Evolutionary conservation across 208 protist species (phyloP).

Genomic region (Vickermania spadyakhi): DNA sequence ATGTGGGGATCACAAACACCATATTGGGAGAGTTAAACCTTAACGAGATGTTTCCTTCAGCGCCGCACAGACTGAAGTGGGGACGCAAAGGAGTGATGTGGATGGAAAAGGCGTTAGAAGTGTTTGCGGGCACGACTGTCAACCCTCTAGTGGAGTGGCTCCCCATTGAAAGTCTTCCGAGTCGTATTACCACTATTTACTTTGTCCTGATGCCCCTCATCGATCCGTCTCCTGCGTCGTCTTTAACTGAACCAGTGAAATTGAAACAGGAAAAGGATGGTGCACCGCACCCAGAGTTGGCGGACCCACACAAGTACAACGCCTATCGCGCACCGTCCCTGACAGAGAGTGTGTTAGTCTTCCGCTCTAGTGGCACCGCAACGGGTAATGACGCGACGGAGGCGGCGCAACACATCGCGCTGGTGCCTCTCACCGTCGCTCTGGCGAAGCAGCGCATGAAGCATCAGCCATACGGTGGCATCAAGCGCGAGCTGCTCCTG

Average conservation of each 20-base stretch:
- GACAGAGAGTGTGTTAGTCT: too few relatives aligned
- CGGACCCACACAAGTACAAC: too few relatives aligned
- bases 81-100: background rate
- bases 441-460: background rate
- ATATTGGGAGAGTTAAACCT: background rate
- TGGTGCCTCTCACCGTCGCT: background rate
- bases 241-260: too few relatives aligned
- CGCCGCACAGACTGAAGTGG: background rate
- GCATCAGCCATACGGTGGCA: background rate
- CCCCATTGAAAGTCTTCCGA: background rate
- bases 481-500: background rate
- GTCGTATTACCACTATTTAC: background rate
- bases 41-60: background rate
- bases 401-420: background rate
- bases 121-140: background rate
- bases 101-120: conserved; percentile 1
- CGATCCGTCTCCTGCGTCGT: too few relatives aligned
- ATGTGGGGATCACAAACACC: background rate
- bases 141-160: background rate
- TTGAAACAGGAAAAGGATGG: too few relatives aligned
- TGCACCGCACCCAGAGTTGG: too few relatives aligned
- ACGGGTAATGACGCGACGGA: too few relatives aligned
- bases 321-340: too few relatives aligned
- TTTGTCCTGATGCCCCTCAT: background rate
- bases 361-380: too few relatives aligned